Evolutionary conservation across 164 flowering plant species (phyloP), one percentile per base, ranked within the genome.

Genomic region (Vitis rupestris): DNA sequence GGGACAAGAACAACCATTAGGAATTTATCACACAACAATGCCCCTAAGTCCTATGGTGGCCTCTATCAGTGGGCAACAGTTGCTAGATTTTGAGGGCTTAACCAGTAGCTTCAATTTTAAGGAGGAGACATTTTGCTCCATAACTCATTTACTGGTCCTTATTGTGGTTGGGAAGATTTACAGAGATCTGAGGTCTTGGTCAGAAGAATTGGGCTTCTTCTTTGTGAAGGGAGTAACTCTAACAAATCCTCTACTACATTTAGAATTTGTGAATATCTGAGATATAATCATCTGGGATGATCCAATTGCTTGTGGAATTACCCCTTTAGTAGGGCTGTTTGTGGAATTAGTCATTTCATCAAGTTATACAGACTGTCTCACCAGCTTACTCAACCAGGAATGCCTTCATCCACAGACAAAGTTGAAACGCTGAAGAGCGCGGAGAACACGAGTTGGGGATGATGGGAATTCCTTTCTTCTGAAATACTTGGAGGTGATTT

Each of bases 291-390:
- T 23, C 27, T 23, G 27, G 27, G 27, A 23, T 23, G 27, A 23
- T 23, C 27, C 27, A 23, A 23, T 23, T 82, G 1, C 71, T 78
- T 10, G 70, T 76, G 37, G 73, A 62, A 1, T 12, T 80, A 14
- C 23, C 23, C 23, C 23, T 19, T 19, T 19, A 19, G 23, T 19
- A 19, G 1, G 23, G 1, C 23, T 19, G 23, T 77, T 78, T 10
- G 70, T 76, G 37, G 73, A 62, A 1, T 12, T 80, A 14, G 56
- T 80, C 15, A 23, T 78, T 4, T 61, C 70, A 2, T 50, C 44
- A 37, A 78, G 75, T 54, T 78, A 57, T 70, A 79, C 82, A 2
- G 83, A 78, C 0, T 76, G 74, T 60, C 72, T 83, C 0, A 71
- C 80, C 2, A 49, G 72, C n/a, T 27, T 80, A 65, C 73, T 83